Evolutionary conservation across 2,329 filamentous ascomycete genomes (phyloP).

Genomic region (Trichoderma polysporum): DNA sequence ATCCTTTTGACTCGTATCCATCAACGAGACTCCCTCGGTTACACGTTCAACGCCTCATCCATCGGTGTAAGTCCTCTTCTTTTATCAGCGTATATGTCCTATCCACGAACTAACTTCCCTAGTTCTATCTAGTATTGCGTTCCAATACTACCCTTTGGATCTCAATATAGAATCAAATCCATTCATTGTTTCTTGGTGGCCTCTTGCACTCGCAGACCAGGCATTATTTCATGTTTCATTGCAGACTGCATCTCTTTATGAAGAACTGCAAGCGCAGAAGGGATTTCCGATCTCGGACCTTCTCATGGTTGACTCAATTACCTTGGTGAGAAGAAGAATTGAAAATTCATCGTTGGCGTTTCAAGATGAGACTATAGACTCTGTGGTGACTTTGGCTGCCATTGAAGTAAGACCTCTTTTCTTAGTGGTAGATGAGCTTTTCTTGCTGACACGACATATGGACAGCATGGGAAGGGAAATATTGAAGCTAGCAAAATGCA

Average conservation of each 20-base stretch:
- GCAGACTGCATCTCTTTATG: conserved; percentile 14
- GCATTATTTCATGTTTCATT: conserved; percentile 13
- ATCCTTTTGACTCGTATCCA: conserved; percentile 14
- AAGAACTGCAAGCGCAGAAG: conserved; percentile 9
- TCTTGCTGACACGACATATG: background rate
- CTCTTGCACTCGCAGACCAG: conserved; percentile 7
- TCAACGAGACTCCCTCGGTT: conserved; percentile 5
- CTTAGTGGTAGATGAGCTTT: no score
- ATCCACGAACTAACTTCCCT: background rate
- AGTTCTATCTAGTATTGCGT: conserved; percentile 10
- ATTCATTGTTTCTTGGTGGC: conserved; percentile 16
- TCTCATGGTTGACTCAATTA: conserved; percentile 10
- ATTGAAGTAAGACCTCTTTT: background rate
- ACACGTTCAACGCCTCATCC: conserved; percentile 5
- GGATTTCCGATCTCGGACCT: conserved; percentile 10
- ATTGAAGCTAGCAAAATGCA: conserved; percentile 13
- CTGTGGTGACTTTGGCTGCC: conserved; percentile 10
- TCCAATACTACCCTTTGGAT: conserved; percentile 11
- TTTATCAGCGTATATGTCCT: no score
- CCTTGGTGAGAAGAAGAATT: background rate
- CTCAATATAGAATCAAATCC: conserved; percentile 9
- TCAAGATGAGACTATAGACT: conserved; percentile 4
- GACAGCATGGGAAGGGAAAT: conserved; percentile 12
- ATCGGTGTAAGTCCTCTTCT: background rate
- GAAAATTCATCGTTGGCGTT: conserved; percentile 7